Base-by-base conservation (phyloP, 768 basidiomycete species). In the Mycena sanguinolenta region DNA sequence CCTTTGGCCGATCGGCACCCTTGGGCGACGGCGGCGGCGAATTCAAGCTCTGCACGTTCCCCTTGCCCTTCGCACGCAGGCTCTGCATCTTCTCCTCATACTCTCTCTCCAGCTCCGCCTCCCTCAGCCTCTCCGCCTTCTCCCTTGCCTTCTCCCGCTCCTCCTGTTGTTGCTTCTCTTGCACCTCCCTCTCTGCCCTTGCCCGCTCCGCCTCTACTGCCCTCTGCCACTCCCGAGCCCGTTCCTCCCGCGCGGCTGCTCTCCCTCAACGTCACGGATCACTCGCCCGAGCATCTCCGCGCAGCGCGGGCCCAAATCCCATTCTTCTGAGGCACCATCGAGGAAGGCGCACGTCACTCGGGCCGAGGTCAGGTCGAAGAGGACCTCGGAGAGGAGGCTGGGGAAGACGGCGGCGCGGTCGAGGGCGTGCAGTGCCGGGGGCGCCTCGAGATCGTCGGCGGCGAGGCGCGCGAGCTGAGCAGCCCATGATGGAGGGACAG, bases 341-440 rank as follows among this genome's bases (percentile, higher is more conserved):
- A 90, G 79, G 73, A 92, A 92, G 55, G 76, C 79, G 74, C 89
- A 90, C 0, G 79, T 75, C 39, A 92, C 81, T 52, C 83, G 82
- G 42, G 79, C 77, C 28, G 76, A 77, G 13, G 82, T 79, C 60
- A 93, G 74, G 75, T 94, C 89, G 79, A 93, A 90, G 10, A 83
- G 81, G n/a, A 94, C 86, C 74, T 91, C 85, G 52, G 85, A 82
- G 34, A 91, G 78, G 39, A 91, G 81, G 57, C 83, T 84, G 17
- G 88, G 83, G 30, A 92, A 78, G 53, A 89, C 89, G 7, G 86
- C 87, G 25, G 89, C 84, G 72, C 73, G 64, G 80, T 88, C 88
- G 39, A 87, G 81, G 27, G 83, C 81, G 74, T 88, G 86, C 12
- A 86, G 77, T 34, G 78, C 79, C 1, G 79, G 77, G 1, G 85